Evolutionary conservation across 352 stramenopile species (phyloP).

Genomic region (Aphanomyces stellatus): DNA sequence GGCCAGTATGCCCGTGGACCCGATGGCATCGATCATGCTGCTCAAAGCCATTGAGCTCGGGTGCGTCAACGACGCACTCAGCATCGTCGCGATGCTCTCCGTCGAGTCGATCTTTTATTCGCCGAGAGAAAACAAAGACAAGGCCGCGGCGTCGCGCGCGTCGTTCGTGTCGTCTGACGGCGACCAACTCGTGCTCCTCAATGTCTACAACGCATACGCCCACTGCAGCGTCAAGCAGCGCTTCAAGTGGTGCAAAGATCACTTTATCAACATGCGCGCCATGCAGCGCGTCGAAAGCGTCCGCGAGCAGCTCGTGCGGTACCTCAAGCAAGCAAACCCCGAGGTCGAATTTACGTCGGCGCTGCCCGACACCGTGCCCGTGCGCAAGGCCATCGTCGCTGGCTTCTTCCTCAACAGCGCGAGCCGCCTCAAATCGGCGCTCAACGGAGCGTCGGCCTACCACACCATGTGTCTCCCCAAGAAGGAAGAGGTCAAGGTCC

Average conservation of each 20-base stretch:
- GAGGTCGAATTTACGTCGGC: conserved; percentile 35
- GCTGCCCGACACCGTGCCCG: conserved; percentile 68
- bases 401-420: conserved; percentile 86
- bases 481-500: conserved; percentile 77
- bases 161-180: conserved; percentile 76
- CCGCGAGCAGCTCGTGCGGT: conserved; percentile 52
- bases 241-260: conserved; percentile 79
- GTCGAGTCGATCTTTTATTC: conserved; percentile 88
- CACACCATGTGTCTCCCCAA: conserved; percentile 79
- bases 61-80: conserved; percentile 78
- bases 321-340: conserved; percentile 59
- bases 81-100: conserved; percentile 83
- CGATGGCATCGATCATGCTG: conserved; percentile 85
- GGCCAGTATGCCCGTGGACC: conserved; percentile 79
- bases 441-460: conserved; percentile 69
- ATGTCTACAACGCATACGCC: conserved; percentile 70
- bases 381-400: conserved; percentile 81
- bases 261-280: conserved; percentile 78
- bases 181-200: conserved; percentile 78
- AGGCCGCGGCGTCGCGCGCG: conserved; percentile 66
- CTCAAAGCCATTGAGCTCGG: conserved; percentile 65
- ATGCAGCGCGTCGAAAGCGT: conserved; percentile 83
- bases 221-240: conserved; percentile 69
- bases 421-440: conserved; percentile 72
- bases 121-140: conserved; percentile 72